Conservation (phyloP, 2,329 filamentous ascomycete genomes). For the Calonectria naviculata region DNA sequence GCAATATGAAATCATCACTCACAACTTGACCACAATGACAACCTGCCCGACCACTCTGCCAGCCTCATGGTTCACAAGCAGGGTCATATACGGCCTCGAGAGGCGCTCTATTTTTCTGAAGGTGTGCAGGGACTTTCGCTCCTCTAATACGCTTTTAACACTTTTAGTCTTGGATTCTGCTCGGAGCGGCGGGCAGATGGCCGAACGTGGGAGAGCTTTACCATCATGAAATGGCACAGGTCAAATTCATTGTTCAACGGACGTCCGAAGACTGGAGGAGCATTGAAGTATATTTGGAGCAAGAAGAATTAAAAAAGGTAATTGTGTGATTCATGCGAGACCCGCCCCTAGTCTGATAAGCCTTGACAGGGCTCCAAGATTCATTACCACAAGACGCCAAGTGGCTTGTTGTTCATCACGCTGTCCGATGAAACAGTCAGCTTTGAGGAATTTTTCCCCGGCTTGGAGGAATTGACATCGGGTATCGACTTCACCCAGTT, state of each 20-base stretch:
- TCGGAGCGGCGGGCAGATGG: constrained; percentile 24
- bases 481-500: constrained; percentile 65
- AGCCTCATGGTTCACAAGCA: constrained; percentile 32
- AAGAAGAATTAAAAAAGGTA: neutral
- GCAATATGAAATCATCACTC: neutral
- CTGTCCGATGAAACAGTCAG: constrained; percentile 57
- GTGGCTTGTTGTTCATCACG: constrained; percentile 63
- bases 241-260: constrained; percentile 22
- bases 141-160: neutral
- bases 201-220: constrained; percentile 21
- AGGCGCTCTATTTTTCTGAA: constrained; percentile 26
- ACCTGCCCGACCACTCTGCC: constrained; percentile 26
- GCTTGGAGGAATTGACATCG: constrained; percentile 58
- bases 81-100: constrained; percentile 23
- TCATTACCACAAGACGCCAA: constrained; percentile 53
- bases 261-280: constrained; percentile 15
- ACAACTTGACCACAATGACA: neutral
- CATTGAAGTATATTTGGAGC: neutral
- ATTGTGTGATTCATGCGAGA: neutral
- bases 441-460: constrained; percentile 65
- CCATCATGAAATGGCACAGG: constrained; percentile 20
- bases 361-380: constrained; percentile 23
- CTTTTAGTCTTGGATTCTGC: constrained; percentile 25
- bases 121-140: neutral
- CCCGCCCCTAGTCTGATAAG: neutral